phyloP scores from a whole-genome alignment of 1,139 yeast genomes.

The Geotrichum macrosporum region DNA sequence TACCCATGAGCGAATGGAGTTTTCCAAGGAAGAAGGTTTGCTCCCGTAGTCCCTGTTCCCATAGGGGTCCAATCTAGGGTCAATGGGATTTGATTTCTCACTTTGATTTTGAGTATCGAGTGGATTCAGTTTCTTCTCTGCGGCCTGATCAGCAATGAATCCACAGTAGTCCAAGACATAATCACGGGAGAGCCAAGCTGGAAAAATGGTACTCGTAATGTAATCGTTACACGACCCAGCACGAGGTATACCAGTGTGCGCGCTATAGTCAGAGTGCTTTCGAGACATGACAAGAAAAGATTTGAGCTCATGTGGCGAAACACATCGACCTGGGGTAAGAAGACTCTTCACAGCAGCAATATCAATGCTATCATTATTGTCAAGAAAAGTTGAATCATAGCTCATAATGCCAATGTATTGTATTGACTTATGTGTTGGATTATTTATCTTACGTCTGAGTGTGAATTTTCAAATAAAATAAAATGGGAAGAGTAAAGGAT shows the following conservation, averaged over 20 bases:
- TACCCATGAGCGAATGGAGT: conserved; percentile 32
- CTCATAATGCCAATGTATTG: background rate
- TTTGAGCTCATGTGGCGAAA: conserved; percentile 28
- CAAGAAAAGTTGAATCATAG: background rate
- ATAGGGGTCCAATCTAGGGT: conserved; percentile 38
- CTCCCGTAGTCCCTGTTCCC: conserved; percentile 32
- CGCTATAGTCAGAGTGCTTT: conserved; percentile 30
- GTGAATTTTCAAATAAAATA: too few relatives aligned
- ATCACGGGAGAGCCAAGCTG: conserved; percentile 37
- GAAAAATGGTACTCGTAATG: conserved; percentile 30
- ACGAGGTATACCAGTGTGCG: conserved; percentile 29
- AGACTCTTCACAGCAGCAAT: conserved; percentile 21
- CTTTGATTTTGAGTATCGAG: background rate
- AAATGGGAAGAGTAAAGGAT: background rate
- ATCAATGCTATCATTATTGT: background rate
- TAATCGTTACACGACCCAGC: conserved; percentile 32
- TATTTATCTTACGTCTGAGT: too few relatives aligned
- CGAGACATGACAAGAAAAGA: conserved; percentile 32
- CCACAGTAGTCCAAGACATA: conserved; percentile 33
- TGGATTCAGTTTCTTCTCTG: conserved; percentile 4
- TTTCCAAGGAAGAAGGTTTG: conserved; percentile 26
- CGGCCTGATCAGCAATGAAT: conserved; percentile 27
- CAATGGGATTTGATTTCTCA: conserved; percentile 23
- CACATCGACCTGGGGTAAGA: conserved; percentile 29
- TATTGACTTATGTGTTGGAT: too few relatives aligned